A percentile compares a stretch with the other conserved stretches of the same genome.
phyloP scores from a whole-genome alignment of 2,329 filamentous ascomycete genomes.

The Exophiala sideris region DNA sequence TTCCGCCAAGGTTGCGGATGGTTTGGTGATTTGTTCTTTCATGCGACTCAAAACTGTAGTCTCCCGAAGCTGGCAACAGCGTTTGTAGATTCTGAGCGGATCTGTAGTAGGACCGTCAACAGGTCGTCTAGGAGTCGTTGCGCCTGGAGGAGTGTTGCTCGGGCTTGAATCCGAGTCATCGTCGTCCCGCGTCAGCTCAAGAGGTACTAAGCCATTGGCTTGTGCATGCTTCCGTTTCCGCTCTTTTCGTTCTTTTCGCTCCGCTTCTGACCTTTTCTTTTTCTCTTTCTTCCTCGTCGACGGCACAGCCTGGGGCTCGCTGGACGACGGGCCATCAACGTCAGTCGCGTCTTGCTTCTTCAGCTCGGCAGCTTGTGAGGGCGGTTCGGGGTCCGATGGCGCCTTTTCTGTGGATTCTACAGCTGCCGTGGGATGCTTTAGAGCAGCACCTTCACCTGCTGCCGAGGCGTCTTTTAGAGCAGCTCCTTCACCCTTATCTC shows the following conservation, averaged over 20 bases:
- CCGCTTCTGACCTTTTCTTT: constrained; percentile 91
- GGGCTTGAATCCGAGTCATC: constrained; percentile 55
- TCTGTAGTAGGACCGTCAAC: constrained; percentile 78
- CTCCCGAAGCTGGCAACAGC: constrained; percentile 91
- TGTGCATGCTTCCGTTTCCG: constrained; percentile 80
- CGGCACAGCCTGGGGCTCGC: constrained; percentile 40
- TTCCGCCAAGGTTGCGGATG: constrained; percentile 60
- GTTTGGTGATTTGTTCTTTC: constrained; percentile 76
- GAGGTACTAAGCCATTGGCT: constrained; percentile 79
- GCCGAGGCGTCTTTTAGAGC: no score
- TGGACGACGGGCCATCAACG: neutral
- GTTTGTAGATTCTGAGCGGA: constrained; percentile 84
- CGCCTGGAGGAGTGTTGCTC: constrained; percentile 30
- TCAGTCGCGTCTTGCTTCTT: constrained; percentile 32
- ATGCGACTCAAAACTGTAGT: constrained; percentile 89
- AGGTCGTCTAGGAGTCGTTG: constrained; percentile 36
- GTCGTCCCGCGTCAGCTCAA: constrained; percentile 73
- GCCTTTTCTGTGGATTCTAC: constrained; percentile 56
- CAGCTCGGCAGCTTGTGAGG: constrained; percentile 8
- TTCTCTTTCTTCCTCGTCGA: constrained; percentile 81
- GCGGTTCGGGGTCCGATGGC: constrained; percentile 29
- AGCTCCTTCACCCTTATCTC: constrained; percentile 63
- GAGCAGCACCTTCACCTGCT: constrained; percentile 64
- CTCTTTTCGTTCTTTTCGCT: constrained; percentile 87
- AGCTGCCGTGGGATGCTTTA: constrained; percentile 63